Base-by-base conservation (phyloP, 2,329 filamentous ascomycete genomes). In the Ascochyta lentis region DNA sequence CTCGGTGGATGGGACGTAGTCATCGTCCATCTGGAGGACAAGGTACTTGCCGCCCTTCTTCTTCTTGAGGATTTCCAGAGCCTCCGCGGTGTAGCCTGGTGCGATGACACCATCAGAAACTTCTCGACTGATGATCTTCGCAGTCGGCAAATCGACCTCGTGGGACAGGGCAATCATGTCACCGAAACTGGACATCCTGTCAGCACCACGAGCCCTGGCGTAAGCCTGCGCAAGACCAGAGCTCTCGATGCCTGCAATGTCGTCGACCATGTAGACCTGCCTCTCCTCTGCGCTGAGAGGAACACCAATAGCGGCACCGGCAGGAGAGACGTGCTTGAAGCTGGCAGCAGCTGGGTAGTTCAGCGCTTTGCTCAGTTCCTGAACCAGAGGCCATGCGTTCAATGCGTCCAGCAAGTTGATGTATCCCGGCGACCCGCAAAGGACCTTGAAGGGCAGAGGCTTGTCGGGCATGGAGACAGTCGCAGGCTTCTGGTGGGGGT, bases 1-100 rank as follows among this genome's bases (percentile, higher is more conserved):
- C 67, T 87, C 84, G 6, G 78, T 63, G 12, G 83, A 76, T n/a
- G 95, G 94, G 61, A 85, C 85, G 79, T 93, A 98, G 66, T 89
- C 86, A 48, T 90, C 87, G 74, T 99, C 92, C 81, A 99, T 97
- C 80, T 98, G 88, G 38, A 98, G 88, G 42, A 98, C 90, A 42
- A 98, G 87, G 82, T 98, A 99, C 77, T 92, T 96, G 73, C 95
- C 95, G 50, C 89, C 93, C 85, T 99, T 99, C 86, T 99, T 99
- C 86, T 96, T 97, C 79, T 87, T 90, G 62, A 99, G 86, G 59
- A 99, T 92, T 71, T 90, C 91, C 16, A 98, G 85, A 16, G 95
- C 95, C 61, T 91, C 92, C 31, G 87, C 84, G 60, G 90, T 86
- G 78, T 95, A 99, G 24, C 87, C 89, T 33, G 95, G 91, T 33